Evolutionary conservation across 306 rosid species (phyloP).

Genomic region (Geum urbanum): DNA sequence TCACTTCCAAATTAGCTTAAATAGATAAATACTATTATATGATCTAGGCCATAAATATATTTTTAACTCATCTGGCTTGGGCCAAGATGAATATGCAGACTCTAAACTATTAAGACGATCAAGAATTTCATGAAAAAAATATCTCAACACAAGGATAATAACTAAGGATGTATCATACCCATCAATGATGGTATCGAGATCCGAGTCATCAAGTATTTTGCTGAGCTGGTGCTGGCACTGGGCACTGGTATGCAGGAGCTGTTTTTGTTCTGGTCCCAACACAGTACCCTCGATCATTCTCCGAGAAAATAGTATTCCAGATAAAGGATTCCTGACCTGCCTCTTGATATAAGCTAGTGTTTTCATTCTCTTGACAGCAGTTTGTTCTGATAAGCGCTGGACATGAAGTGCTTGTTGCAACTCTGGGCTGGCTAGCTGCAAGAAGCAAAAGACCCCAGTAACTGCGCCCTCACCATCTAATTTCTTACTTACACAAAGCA

Average conservation of each 20-base stretch:
- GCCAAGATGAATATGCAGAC: not conserved
- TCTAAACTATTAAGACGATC: not conserved
- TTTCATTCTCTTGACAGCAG: slow-evolving; percentile 77
- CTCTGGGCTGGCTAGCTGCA: slow-evolving; percentile 92
- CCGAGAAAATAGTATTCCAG: slow-evolving; percentile 60
- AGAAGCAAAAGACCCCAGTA: slow-evolving; percentile 88
- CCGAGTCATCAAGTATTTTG: slow-evolving; percentile 86
- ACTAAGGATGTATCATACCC: slow-evolving; percentile 48
- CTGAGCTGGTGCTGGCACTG: slow-evolving; percentile 86
- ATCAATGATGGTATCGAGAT: slow-evolving; percentile 79
- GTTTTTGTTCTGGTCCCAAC: slow-evolving; percentile 63
- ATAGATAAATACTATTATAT: not conserved
- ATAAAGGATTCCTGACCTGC: slow-evolving; percentile 67
- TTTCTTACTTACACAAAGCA: slow-evolving; percentile 78
- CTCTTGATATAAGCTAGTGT: slow-evolving; percentile 66
- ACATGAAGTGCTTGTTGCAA: slow-evolving; percentile 78
- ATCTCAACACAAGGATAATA: not conserved
- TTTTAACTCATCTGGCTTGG: not conserved
- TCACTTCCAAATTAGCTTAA: not conserved
- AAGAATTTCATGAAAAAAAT: not conserved
- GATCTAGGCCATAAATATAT: not conserved
- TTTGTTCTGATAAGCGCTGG: slow-evolving; percentile 79
- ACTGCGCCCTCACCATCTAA: slow-evolving; percentile 62
- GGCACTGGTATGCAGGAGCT: slow-evolving; percentile 56
- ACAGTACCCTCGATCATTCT: slow-evolving; percentile 71